phyloP scores from a whole-genome alignment of 1,139 yeast genomes.

The Meyerozyma athensensis region DNA sequence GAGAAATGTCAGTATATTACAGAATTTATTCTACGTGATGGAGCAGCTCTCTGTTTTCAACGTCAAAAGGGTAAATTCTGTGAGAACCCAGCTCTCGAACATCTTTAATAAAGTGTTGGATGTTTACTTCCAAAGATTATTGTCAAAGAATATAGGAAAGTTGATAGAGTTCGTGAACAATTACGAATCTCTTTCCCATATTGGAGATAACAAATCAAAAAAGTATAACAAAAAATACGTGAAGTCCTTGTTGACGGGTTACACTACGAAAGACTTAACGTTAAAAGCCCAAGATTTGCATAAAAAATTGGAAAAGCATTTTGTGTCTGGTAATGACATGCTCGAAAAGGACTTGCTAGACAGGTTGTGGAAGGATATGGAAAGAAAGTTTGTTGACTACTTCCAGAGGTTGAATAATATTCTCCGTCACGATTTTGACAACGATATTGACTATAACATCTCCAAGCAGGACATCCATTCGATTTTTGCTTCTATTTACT shows the following conservation, averaged over 20 bases:
- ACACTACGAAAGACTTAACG: slow-evolving; percentile 56
- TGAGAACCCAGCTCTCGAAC: slow-evolving; percentile 40
- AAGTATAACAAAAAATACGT: slow-evolving; percentile 59
- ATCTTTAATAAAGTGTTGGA: slow-evolving; percentile 46
- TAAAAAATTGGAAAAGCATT: slow-evolving; percentile 56
- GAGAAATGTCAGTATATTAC: slow-evolving; percentile 56
- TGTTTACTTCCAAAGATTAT: slow-evolving; percentile 43
- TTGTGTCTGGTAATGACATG: slow-evolving; percentile 39
- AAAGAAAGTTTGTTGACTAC: slow-evolving; percentile 28
- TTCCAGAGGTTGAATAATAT: slow-evolving; percentile 37
- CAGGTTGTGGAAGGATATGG: slow-evolving; percentile 42
- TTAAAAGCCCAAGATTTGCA: slow-evolving; percentile 53
- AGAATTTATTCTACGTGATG: slow-evolving; percentile 56
- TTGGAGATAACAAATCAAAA: slow-evolving; percentile 49
- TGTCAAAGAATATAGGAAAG: slow-evolving; percentile 50
- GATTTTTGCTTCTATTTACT: slow-evolving; percentile 13
- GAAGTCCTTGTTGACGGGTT: slow-evolving; percentile 50
- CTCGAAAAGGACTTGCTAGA: slow-evolving; percentile 45
- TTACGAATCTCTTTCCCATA: slow-evolving; percentile 49
- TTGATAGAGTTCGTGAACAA: slow-evolving; percentile 62
- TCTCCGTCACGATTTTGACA: slow-evolving; percentile 33
- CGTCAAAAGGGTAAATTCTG: slow-evolving; percentile 24
- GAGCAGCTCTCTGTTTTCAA: slow-evolving; percentile 43
- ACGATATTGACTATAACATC: slow-evolving; percentile 37
- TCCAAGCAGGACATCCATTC: slow-evolving; percentile 32